phyloP scores from a whole-genome alignment of 345 rosid species.

The Salix purpurea region DNA sequence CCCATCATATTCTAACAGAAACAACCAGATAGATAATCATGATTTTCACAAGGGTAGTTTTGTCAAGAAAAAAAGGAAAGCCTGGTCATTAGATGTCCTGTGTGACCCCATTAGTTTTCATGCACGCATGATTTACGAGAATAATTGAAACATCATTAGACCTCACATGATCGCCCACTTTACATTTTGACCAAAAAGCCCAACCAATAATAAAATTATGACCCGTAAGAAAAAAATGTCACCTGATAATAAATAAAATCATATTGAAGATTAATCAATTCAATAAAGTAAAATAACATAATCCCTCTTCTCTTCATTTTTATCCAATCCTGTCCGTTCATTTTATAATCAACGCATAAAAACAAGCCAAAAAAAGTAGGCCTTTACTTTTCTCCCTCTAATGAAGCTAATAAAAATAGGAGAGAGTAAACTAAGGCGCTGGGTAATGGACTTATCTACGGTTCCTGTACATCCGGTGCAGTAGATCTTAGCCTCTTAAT shows the following conservation, averaged over 20 bases:
- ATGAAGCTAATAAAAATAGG: not conserved
- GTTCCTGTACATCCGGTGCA: conserved; percentile 43
- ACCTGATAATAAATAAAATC: not conserved
- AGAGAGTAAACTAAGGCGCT: not conserved
- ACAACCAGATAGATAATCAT: not conserved
- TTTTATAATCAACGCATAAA: conserved; percentile 15
- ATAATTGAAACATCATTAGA: conserved; percentile 20
- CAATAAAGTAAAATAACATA: not conserved
- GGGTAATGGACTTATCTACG: conserved; percentile 26
- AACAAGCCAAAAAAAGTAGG: not conserved
- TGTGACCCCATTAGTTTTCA: not conserved
- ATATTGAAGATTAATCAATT: not conserved
- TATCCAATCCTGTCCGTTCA: conserved; percentile 27
- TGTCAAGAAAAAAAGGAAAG: not conserved
- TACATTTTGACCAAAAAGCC: conserved; percentile 19
- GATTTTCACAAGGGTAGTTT: conserved; percentile 2
- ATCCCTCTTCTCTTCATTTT: conserved; percentile 6
- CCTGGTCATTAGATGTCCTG: not conserved
- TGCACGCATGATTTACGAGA: conserved; percentile 16
- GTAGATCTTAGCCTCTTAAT: conserved; percentile 36
- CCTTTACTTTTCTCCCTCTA: conserved; percentile 10
- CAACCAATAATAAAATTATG: not conserved
- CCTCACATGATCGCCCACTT: not conserved
- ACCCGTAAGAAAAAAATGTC: not conserved
- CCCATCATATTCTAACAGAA: not conserved